phyloP scores from a whole-genome alignment of 2,329 filamentous ascomycete genomes.

The Arachnomyces sp. region DNA sequence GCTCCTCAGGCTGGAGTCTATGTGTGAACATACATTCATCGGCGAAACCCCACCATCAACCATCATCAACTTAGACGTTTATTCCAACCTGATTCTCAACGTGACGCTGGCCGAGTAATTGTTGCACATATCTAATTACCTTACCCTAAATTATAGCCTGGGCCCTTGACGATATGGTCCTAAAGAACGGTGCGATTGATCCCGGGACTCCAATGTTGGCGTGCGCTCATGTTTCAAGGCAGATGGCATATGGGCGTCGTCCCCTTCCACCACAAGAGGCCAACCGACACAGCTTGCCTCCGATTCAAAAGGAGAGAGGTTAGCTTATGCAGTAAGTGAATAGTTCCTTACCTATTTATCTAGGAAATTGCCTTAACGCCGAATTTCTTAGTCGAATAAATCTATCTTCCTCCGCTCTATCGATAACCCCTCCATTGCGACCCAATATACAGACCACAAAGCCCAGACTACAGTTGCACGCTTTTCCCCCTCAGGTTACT shows the following conservation, averaged over 20 bases:
- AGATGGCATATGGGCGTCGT: conserved; percentile 74
- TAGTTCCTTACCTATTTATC: background rate
- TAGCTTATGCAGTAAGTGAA: conserved; percentile 72
- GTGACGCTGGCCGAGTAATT: background rate
- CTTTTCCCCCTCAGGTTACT: conserved; percentile 90
- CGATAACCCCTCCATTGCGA: conserved; percentile 73
- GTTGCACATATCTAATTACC: background rate
- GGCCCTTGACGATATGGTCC: background rate
- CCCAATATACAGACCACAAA: conserved; percentile 89
- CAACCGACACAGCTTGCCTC: conserved; percentile 81
- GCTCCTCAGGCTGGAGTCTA: too few species aligned
- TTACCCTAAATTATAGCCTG: background rate
- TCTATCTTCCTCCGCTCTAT: conserved; percentile 94
- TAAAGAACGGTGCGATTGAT: conserved; percentile 1
- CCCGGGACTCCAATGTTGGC: background rate
- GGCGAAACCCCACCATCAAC: too few species aligned
- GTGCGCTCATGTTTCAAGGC: conserved; percentile 6
- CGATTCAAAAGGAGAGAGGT: conserved; percentile 80
- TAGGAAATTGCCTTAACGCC: too few species aligned
- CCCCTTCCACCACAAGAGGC: conserved; percentile 73
- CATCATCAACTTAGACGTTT: background rate
- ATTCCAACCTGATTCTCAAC: background rate
- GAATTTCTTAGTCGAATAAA: conserved; percentile 67
- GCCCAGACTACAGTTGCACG: conserved; percentile 82
- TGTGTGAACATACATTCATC: too few species aligned